Evolutionary conservation across 208 protist species (phyloP), one percentile per base, ranked within the genome.

Genomic region (Trypanosoma boissoni): DNA sequence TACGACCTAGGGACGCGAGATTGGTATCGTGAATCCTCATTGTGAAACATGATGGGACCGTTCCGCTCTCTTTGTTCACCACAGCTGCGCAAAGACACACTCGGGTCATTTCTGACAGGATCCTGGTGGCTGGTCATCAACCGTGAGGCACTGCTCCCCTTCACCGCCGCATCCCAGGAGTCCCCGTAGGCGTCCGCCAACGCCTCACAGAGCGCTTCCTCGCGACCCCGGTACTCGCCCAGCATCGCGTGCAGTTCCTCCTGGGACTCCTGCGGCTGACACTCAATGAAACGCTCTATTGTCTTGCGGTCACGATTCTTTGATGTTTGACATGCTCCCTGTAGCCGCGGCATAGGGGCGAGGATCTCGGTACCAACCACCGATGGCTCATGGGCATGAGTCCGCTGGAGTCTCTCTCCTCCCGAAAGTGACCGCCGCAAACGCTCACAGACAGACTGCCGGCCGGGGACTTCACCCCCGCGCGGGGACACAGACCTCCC

Each of bases 351-450:
- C 59, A 82, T 73, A 4, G 61, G 58, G 18, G 86, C 56, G 50
- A 90, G 46, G 61, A 93, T 65, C 68, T 93, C 86, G 1, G 80
- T 84, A 12, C 86, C 86, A 18, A 77, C 83, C n/a, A 93, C 37
- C 28, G 56, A 39, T 12, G 34, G 39, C 21, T 39, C 26, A 8
- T 8, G 27, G 4, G 28, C 24, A n/a, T 60, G 52, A 12, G 27
- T 31, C 12, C 50, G 66, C 49, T 60, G 46, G 10, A 37, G 53
- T 28, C 58, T 67, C 41, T 49, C 42, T 16, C 53, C 55, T 18
- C 59, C 50, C 50, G 59, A 66, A 18, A 66, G 31, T 2, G 59
- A 66, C 24, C 39, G 39, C 12, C 59, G 50, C 50, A 66, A 32
- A 16, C 59, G 59, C 28, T 21, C 10, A 1, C 49, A 44, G 21